Base-by-base conservation (phyloP, 805 yeast species). In the Metschnikowia aberdeeniae region DNA sequence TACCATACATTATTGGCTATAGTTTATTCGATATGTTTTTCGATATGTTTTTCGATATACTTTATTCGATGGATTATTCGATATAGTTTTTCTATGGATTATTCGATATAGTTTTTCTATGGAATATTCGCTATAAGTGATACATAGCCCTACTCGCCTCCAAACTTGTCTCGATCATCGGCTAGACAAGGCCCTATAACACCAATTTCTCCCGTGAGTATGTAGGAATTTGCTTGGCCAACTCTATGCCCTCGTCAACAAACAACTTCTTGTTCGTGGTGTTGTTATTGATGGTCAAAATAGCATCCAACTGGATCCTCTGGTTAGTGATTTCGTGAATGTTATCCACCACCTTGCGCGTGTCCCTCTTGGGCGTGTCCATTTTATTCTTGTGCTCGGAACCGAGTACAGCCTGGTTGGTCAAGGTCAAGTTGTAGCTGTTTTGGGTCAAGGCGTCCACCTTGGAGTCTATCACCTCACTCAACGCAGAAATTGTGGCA, bases 161-260 rank as follows among this genome's bases (percentile, higher is more conserved):
- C 26, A 22, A 22, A 22, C 26, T 22, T 22, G 26, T 22, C 8
- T 22, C 8, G 26, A 22, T 22, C 26, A 22, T 22, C 6, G 8
- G 24, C 24, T 22, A 6, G 6, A 7, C 26, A 22, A 22, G 26
- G 2, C 8, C 26, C 55, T 52, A 73, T 44, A 73, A 61, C 6
- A 62, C 60, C 54, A 78, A 64, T 50, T 64, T 76, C 55, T 80
- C 85, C 40, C 78, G 61, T 4, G 82, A 75, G 53, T 80, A 80
- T 5, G 66, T 57, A n/a, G 83, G 81, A n/a, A 77, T 60, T 55
- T 67, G 76, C 52, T 70, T 64, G n/a, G 64, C 63, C 31, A 60
- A 50, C 45, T 60, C 63, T 30, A 60, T 52, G 27, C 61, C 58
- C 36, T 53, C 51, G 37, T 57, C 57, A 31, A 61, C 68, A 49